These are phyloP conservation scores for Nicotiana undulata DNA, from an alignment of 257 asterid genomes.

Conservation along the genomic window DNA sequence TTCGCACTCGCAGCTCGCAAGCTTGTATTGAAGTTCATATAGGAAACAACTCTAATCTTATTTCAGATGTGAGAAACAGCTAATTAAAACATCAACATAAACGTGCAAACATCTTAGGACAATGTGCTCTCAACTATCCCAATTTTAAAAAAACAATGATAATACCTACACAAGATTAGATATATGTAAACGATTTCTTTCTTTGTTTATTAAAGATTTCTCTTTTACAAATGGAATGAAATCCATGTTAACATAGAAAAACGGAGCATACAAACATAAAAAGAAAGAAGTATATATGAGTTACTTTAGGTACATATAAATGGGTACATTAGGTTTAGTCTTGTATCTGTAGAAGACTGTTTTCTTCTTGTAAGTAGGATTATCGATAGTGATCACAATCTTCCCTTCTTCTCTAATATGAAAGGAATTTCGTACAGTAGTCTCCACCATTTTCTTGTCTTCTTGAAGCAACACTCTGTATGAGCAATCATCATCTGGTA, in stretches of 20 bases:
- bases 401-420: conserved; percentile 79
- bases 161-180: background rate
- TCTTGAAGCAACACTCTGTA: conserved; percentile 60
- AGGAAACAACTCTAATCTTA: too few relatives aligned
- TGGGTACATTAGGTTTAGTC: conserved; percentile 48
- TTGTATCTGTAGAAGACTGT: conserved; percentile 68
- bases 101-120: too few relatives aligned
- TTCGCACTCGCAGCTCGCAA: too few relatives aligned
- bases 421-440: conserved; percentile 43
- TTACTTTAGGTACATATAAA: conserved; percentile 34
- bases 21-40: too few relatives aligned
- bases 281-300: too few relatives aligned
- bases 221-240: background rate
- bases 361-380: conserved; percentile 47
- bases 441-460: conserved; percentile 50
- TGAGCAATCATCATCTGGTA: conserved; percentile 82
- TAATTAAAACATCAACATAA: too few relatives aligned
- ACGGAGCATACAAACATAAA: background rate
- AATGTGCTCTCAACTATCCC: too few relatives aligned
- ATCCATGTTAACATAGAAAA: background rate
- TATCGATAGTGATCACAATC: conserved; percentile 50
- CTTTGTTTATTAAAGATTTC: background rate
- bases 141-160: too few relatives aligned
- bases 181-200: background rate
- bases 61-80: too few relatives aligned